phyloP scores from a whole-genome alignment of 75 land plant genomes.

The Pinus taeda region DNA sequence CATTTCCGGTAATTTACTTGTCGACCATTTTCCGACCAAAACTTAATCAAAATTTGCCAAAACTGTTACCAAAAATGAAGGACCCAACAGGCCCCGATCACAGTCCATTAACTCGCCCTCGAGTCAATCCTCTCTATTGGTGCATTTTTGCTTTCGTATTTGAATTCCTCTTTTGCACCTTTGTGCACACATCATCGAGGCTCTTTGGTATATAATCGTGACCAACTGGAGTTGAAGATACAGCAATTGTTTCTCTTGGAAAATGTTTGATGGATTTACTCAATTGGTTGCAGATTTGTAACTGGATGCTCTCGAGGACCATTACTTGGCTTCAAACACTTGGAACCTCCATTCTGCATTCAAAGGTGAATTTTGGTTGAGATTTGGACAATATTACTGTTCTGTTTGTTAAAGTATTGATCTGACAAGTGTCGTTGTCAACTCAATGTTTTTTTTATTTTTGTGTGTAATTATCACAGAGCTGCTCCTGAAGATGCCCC shows the following conservation, averaged over 20 bases:
- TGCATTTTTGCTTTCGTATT: no score
- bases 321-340: slow-evolving; percentile 85
- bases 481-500: slow-evolving; percentile 65
- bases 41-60: no score
- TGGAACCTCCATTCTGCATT: slow-evolving; percentile 89
- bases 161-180: no score
- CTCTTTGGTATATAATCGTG: no score
- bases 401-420: not conserved
- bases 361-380: slow-evolving; percentile 54
- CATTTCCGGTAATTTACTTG: no score
- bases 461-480: slow-evolving; percentile 23
- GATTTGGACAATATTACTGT: not conserved
- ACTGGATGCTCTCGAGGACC: slow-evolving; percentile 99
- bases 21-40: no score
- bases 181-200: no score
- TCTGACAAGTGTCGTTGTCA: not conserved
- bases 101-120: no score
- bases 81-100: no score
- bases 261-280: not conserved
- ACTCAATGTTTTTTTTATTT: not conserved
- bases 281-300: slow-evolving; percentile 60
- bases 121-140: no score
- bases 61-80: no score
- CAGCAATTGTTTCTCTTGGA: not conserved
- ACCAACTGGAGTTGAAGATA: no score